These are phyloP conservation scores for Phialocephala sp. DNA, from an alignment of 2,329 filamentous ascomycete genomes.

Conservation along the genomic window DNA sequence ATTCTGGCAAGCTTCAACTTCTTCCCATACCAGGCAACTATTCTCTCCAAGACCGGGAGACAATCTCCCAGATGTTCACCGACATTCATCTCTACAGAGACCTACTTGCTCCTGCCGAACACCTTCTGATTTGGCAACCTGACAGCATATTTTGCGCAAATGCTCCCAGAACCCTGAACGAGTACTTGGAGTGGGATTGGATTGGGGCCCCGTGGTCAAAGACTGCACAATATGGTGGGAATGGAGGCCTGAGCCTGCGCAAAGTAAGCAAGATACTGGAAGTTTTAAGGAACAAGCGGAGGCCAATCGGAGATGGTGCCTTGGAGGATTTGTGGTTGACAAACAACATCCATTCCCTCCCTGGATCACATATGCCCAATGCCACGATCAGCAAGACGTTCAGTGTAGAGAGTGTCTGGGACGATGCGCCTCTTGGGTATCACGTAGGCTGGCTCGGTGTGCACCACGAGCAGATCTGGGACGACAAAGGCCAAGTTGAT, in stretches of 20 bases:
- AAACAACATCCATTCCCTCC: slow-evolving; percentile 36
- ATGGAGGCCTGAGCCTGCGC: slow-evolving; percentile 40
- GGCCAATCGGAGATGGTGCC: slow-evolving; percentile 48
- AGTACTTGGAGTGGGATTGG: slow-evolving; percentile 59
- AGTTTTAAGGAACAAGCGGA: slow-evolving; percentile 45
- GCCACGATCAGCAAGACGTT: slow-evolving; percentile 47
- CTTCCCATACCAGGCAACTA: slow-evolving; percentile 54
- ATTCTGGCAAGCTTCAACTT: slow-evolving; percentile 55
- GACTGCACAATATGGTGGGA: slow-evolving; percentile 36
- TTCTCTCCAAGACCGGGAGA: slow-evolving; percentile 51
- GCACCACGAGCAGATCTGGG: slow-evolving; percentile 52
- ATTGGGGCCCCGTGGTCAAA: slow-evolving; percentile 41
- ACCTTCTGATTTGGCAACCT: slow-evolving; percentile 59
- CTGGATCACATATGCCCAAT: slow-evolving; percentile 40
- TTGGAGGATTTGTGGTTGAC: slow-evolving; percentile 59
- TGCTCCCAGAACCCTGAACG: slow-evolving; percentile 54
- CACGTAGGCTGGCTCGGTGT: slow-evolving; percentile 49
- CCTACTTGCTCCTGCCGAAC: slow-evolving; percentile 56
- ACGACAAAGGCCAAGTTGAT: slow-evolving; percentile 49
- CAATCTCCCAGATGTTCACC: slow-evolving; percentile 55
- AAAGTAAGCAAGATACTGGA: slow-evolving; percentile 37
- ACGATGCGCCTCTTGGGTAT: slow-evolving; percentile 58
- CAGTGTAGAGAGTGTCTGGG: slow-evolving; percentile 55
- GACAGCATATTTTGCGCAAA: slow-evolving; percentile 63
- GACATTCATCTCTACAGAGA: slow-evolving; percentile 58